phyloP scores from a whole-genome alignment of 169 alveolate species.

The Blepharisma undulans region DNA sequence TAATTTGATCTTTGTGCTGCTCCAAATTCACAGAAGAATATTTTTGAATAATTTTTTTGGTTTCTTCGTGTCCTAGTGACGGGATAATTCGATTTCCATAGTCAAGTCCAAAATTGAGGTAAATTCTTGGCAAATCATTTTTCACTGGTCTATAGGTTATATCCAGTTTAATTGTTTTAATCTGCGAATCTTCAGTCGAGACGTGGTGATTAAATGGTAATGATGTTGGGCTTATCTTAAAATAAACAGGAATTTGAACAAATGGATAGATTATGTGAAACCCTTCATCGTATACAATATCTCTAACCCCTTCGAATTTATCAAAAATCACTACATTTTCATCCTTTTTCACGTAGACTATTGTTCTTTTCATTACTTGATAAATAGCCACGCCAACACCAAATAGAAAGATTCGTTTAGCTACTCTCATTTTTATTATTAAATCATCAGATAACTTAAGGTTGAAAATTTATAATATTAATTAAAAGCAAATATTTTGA shows the following conservation, averaged over 20 bases:
- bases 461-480: neutral
- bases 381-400: neutral
- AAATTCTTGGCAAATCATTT: neutral
- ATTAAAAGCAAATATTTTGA: neutral
- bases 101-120: neutral
- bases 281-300: neutral
- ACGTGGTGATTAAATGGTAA: neutral
- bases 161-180: neutral
- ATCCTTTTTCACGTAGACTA: neutral
- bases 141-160: neutral
- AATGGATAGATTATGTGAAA: neutral
- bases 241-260: neutral
- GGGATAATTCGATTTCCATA: neutral
- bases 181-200: neutral
- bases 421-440: neutral
- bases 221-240: neutral
- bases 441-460: neutral
- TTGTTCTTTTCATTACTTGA: neutral
- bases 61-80: neutral
- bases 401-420: neutral
- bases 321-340: neutral
- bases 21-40: neutral
- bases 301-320: neutral
- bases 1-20: neutral
- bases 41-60: neutral